A percentile compares a stretch with the other conserved stretches of the same genome.
Conservation (phyloP, 2,329 filamentous ascomycete genomes). For the Paecilomyces sp. region DNA sequence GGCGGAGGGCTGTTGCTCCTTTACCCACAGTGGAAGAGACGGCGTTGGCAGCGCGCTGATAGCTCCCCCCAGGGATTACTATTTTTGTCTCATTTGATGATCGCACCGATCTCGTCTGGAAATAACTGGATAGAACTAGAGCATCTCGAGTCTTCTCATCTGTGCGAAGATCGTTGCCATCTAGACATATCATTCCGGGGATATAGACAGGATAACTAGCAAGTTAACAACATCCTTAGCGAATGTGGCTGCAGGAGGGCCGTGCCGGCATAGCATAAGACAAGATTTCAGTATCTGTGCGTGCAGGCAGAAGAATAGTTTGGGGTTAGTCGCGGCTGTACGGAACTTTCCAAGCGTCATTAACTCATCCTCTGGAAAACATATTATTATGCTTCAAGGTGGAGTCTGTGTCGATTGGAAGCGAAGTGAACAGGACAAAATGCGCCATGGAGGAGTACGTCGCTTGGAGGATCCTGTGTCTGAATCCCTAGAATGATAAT, state of each 20-base stretch:
- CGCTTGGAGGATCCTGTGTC: background rate
- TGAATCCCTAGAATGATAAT: background rate
- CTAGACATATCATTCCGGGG: background rate
- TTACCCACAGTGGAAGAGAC: background rate
- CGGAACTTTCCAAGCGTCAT: too few relatives aligned
- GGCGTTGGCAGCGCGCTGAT: background rate
- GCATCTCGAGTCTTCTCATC: background rate
- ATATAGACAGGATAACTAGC: background rate
- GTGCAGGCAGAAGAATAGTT: background rate
- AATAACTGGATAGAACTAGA: background rate
- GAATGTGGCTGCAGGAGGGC: background rate
- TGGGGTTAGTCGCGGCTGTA: background rate
- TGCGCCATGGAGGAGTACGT: background rate
- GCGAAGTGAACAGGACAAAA: background rate
- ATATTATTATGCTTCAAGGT: background rate
- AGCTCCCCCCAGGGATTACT: background rate
- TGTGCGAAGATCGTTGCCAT: background rate
- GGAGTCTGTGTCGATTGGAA: background rate
- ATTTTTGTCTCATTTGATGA: background rate
- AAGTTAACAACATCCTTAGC: background rate
- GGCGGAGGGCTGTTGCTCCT: background rate
- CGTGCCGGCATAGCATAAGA: background rate
- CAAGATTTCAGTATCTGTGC: background rate
- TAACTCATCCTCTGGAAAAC: background rate
- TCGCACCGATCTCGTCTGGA: background rate